These are phyloP conservation scores for Amaranthus tricolor DNA, from an alignment of 179 eudicot genomes.

Conservation along the genomic window DNA sequence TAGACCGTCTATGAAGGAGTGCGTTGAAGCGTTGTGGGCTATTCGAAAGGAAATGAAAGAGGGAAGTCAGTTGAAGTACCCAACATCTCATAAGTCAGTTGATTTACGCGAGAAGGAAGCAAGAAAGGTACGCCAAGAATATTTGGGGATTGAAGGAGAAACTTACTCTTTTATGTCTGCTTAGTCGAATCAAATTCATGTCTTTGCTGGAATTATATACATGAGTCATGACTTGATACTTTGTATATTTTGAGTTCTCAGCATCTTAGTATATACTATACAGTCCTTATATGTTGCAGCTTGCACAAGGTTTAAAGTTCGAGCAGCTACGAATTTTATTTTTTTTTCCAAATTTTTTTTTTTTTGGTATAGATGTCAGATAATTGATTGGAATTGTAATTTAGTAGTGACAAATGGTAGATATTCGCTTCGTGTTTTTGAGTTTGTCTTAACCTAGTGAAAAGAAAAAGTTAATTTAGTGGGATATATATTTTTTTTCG, in stretches of 20 bases:
- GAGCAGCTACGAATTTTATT: not conserved
- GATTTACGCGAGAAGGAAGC: constrained; percentile 35
- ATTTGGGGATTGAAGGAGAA: constrained; percentile 43
- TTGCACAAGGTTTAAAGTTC: not conserved
- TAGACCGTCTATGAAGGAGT: constrained; percentile 70
- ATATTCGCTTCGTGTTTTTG: no score
- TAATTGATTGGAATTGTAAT: constrained; percentile 16
- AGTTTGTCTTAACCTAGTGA: no score
- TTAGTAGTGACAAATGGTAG: not conserved
- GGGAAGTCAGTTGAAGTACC: constrained; percentile 7
- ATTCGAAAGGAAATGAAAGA: constrained; percentile 55
- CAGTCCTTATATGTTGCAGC: constrained; percentile 6
- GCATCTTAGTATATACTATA: not conserved
- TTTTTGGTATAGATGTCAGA: not conserved
- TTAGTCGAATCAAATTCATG: constrained; percentile 17
- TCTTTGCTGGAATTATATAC: not conserved
- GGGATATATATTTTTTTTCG: no score
- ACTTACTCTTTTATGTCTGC: constrained; percentile 42
- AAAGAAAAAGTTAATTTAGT: no score
- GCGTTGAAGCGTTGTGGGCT: constrained; percentile 60
- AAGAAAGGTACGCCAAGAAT: constrained; percentile 30
- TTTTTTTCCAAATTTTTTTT: not conserved
- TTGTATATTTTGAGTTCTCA: constrained; percentile 10
- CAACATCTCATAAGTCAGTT: constrained; percentile 34
- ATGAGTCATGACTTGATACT: not conserved